phyloP scores from a whole-genome alignment of 352 stramenopile genomes.

The Plasmopara viticola region DNA sequence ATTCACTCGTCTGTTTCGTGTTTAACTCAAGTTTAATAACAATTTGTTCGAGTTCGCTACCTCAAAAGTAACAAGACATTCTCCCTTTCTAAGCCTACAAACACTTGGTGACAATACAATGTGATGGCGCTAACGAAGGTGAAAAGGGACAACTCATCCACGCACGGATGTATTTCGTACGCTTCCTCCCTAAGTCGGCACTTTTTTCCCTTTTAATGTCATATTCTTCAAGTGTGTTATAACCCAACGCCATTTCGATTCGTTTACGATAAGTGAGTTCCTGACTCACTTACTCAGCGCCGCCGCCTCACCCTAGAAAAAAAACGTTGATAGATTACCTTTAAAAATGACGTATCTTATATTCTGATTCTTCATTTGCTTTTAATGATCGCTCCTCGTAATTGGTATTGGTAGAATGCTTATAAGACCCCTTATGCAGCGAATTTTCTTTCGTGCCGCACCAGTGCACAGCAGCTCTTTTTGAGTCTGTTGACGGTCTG shows the following conservation, averaged over 20 bases:
- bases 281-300: too few relatives aligned
- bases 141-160: too few relatives aligned
- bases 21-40: slow-evolving; percentile 8
- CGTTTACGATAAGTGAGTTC: too few relatives aligned
- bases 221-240: too few relatives aligned
- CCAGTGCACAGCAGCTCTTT: slow-evolving; percentile 57
- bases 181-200: too few relatives aligned
- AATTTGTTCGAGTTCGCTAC: background rate
- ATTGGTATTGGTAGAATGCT: slow-evolving; percentile 55
- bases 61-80: background rate
- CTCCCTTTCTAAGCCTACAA: background rate
- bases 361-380: background rate
- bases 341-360: too few relatives aligned
- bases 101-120: background rate
- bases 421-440: slow-evolving; percentile 59
- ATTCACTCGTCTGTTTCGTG: slow-evolving; percentile 16
- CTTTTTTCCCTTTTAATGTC: too few relatives aligned
- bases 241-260: too few relatives aligned
- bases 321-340: too few relatives aligned
- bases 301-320: background rate
- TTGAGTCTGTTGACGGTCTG: slow-evolving; percentile 26
- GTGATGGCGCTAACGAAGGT: too few relatives aligned
- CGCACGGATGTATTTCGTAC: too few relatives aligned
- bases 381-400: slow-evolving; percentile 14
- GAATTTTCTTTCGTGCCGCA: slow-evolving; percentile 81